Evolutionary conservation across 352 stramenopile species (phyloP).

Genomic region (Phytopythium boreale): DNA sequence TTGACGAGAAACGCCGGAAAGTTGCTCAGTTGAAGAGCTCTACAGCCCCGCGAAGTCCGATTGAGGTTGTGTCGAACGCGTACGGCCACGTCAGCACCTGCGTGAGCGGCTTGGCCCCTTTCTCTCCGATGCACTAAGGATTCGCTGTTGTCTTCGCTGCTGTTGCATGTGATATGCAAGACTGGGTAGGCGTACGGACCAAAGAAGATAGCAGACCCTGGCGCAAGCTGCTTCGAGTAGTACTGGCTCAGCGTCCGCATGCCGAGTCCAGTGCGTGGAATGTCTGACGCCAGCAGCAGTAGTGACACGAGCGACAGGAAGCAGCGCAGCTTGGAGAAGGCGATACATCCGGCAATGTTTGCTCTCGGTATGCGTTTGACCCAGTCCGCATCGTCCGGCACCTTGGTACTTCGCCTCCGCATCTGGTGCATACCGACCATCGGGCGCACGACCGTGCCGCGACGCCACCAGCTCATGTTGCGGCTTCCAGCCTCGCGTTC

Average conservation of each 20-base stretch:
- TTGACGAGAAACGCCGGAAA: constrained; percentile 21
- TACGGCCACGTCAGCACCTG: constrained; percentile 16
- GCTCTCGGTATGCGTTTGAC: constrained; percentile 4
- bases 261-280: constrained; percentile 35
- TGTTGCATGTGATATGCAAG: constrained; percentile 18
- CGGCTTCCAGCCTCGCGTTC: not conserved
- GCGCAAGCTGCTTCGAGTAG: constrained; percentile 12
- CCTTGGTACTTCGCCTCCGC: not conserved
- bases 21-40: constrained; percentile 9
- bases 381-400: not conserved
- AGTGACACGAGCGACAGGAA: constrained; percentile 22
- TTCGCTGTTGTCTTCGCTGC: not conserved
- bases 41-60: constrained; percentile 12
- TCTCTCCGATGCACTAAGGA: constrained; percentile 2
- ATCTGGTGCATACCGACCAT: not conserved
- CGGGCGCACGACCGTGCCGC: not conserved
- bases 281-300: constrained; percentile 28
- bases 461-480: not conserved
- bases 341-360: constrained; percentile 20
- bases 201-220: constrained; percentile 19
- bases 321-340: constrained; percentile 17
- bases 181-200: constrained; percentile 36
- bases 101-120: constrained; percentile 10
- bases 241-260: constrained; percentile 12
- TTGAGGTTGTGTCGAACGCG: constrained; percentile 21